phyloP scores from a whole-genome alignment of 257 asterid species.

The Primulina eburnea region DNA sequence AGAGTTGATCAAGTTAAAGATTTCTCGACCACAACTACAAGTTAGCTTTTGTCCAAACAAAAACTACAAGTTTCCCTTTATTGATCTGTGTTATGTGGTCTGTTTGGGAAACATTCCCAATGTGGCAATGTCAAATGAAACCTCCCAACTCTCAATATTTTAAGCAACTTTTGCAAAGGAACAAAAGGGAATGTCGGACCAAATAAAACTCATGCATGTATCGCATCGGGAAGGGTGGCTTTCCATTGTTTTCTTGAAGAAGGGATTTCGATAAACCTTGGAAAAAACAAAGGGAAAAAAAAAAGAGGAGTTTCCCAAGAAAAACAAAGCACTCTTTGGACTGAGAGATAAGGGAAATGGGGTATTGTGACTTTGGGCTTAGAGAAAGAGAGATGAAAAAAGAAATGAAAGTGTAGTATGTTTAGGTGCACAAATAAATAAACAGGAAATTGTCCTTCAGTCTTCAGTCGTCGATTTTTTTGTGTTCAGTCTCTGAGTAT shows the following conservation, averaged over 20 bases:
- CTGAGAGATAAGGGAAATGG: conserved; percentile 22
- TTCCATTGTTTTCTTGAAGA: conserved; percentile 1
- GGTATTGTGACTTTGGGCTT: conserved; percentile 11
- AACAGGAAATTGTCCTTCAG: no score
- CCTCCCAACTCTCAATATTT: conserved; percentile 26
- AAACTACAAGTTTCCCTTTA: conserved; percentile 23
- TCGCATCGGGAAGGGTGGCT: conserved; percentile 13
- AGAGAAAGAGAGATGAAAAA: conserved; percentile 8
- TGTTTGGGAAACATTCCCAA: conserved; percentile 36
- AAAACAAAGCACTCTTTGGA: conserved; percentile 32
- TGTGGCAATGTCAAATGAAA: conserved; percentile 24
- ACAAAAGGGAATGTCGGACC: conserved; percentile 73
- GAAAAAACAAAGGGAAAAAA: neutral
- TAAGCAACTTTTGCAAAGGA: conserved; percentile 41
- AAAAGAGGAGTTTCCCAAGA: conserved; percentile 26
- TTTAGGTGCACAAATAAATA: no score
- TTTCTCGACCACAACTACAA: conserved; percentile 17
- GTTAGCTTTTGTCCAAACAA: conserved; percentile 19
- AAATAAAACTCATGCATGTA: conserved; percentile 21
- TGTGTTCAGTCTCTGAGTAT: no score
- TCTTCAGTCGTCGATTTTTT: no score
- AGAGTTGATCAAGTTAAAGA: neutral
- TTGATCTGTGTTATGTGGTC: conserved; percentile 25
- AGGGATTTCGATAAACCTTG: neutral
- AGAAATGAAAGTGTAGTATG: conserved; percentile 13